These are phyloP conservation scores for Pseudogymnoascus sp. DNA, from an alignment of 2,329 filamentous ascomycete genomes.

Conservation along the genomic window DNA sequence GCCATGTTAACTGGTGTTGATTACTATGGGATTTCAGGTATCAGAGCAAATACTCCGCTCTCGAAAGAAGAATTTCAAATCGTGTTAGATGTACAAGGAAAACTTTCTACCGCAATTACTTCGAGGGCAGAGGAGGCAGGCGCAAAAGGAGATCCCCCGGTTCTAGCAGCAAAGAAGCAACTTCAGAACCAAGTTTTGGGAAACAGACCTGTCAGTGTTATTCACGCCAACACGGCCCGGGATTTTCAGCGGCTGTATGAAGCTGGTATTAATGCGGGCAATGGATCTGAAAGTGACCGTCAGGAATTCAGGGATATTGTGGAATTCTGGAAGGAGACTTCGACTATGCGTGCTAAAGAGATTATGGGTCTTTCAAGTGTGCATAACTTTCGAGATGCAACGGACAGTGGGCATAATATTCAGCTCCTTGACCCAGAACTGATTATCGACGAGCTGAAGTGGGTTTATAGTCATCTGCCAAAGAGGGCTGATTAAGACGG, in stretches of 20 bases:
- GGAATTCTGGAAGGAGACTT: neutral
- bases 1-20: slow-evolving; percentile 8
- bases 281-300: slow-evolving; percentile 14
- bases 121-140: slow-evolving; percentile 11
- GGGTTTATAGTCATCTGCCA: slow-evolving; percentile 5
- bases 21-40: neutral
- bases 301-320: slow-evolving; percentile 6
- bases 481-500: neutral
- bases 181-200: slow-evolving; percentile 14
- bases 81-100: neutral
- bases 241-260: slow-evolving; percentile 16
- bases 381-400: neutral
- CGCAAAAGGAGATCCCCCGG: neutral
- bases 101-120: slow-evolving; percentile 1
- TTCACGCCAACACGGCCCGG: slow-evolving; percentile 10
- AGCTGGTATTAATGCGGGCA: slow-evolving; percentile 13
- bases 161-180: slow-evolving; percentile 16
- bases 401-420: slow-evolving; percentile 16
- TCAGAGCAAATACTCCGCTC: slow-evolving; percentile 8
- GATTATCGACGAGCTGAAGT: slow-evolving; percentile 15
- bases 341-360: slow-evolving; percentile 10
- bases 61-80: slow-evolving; percentile 9
- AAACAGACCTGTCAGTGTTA: slow-evolving; percentile 13
- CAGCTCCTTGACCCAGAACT: slow-evolving; percentile 15
- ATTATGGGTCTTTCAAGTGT: slow-evolving; percentile 12